Evolutionary conservation across 1,284 basidiomycete species (phyloP).

Genomic region (Ustilago vetiveriae): DNA sequence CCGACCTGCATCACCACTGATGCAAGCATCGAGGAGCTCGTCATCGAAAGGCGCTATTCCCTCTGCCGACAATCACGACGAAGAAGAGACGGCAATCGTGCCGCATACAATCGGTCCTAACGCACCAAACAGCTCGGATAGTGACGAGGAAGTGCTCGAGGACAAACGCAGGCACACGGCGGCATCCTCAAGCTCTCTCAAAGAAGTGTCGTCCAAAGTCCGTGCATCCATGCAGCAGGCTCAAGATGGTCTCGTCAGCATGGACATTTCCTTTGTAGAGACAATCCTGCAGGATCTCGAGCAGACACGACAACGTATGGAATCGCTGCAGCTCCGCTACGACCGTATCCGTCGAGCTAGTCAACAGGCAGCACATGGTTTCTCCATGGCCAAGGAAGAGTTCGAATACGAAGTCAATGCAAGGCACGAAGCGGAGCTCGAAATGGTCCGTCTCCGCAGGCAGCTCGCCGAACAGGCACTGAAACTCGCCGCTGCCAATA

Average conservation of each 20-base stretch:
- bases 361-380: conserved; percentile 88
- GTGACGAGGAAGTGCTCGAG: conserved; percentile 25
- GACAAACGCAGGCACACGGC: conserved; percentile 1
- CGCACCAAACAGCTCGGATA: conserved; percentile 9
- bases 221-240: conserved; percentile 75
- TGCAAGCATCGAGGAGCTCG: too few relatives aligned
- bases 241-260: conserved; percentile 73
- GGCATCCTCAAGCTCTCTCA: conserved; percentile 21
- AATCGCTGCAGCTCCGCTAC: conserved; percentile 78
- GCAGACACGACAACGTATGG: conserved; percentile 74
- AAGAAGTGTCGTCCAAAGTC: conserved; percentile 69
- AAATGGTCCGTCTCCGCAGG: conserved; percentile 83
- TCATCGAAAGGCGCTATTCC: neutral
- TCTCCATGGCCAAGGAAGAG: conserved; percentile 89
- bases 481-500: conserved; percentile 81
- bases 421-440: conserved; percentile 87
- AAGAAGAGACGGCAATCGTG: neutral
- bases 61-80: neutral
- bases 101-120: neutral
- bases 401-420: conserved; percentile 89
- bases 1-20: too few relatives aligned
- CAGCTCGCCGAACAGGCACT: conserved; percentile 89
- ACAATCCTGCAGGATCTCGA: conserved; percentile 78
- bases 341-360: conserved; percentile 83
- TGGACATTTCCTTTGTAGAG: conserved; percentile 80